These are phyloP conservation scores for Penicillium sp. DNA, from an alignment of 2,329 filamentous ascomycete genomes.

Conservation along the genomic window DNA sequence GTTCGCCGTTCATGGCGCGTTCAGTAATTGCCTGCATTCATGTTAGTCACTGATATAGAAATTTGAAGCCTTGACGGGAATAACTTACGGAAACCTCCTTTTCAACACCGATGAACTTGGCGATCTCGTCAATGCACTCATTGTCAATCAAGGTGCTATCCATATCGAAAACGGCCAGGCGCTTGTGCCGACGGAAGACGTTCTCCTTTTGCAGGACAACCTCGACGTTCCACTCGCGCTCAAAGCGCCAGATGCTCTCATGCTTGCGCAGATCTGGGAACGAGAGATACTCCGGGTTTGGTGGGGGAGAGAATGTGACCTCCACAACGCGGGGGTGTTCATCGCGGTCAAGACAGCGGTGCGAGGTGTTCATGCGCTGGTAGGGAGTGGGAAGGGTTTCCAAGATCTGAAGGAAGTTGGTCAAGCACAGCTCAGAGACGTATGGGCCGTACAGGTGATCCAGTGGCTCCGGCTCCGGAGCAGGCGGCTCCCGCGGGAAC, in stretches of 20 bases:
- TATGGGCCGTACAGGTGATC: slow-evolving; percentile 57
- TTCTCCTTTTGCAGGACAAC: slow-evolving; percentile 73
- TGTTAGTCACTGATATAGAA: slow-evolving; percentile 8
- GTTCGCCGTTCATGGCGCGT: slow-evolving; percentile 91
- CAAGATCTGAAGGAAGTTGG: slow-evolving; percentile 56
- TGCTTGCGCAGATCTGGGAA: slow-evolving; percentile 73
- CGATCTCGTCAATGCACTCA: slow-evolving; percentile 95
- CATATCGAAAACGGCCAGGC: slow-evolving; percentile 96
- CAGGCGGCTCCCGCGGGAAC: slow-evolving; percentile 56
- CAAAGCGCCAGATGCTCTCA: slow-evolving; percentile 78
- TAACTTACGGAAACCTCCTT: slow-evolving; percentile 66
- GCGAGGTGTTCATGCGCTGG: slow-evolving; percentile 49
- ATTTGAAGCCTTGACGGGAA: neutral
- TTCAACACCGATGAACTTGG: slow-evolving; percentile 78
- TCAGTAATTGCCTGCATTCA: slow-evolving; percentile 70
- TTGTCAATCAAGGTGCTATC: slow-evolving; percentile 96
- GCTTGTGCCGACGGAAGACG: slow-evolving; percentile 74
- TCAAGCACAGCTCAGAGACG: slow-evolving; percentile 56
- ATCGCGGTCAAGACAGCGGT: slow-evolving; percentile 50
- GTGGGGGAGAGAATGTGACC: slow-evolving; percentile 52
- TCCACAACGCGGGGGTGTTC: slow-evolving; percentile 54
- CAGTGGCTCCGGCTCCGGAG: slow-evolving; percentile 54
- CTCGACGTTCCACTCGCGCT: slow-evolving; percentile 86
- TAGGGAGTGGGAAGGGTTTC: slow-evolving; percentile 51
- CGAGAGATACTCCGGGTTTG: slow-evolving; percentile 49